phyloP scores from a whole-genome alignment of 495 filamentous ascomycete genomes.

The Staphylotrichum longicolle region DNA sequence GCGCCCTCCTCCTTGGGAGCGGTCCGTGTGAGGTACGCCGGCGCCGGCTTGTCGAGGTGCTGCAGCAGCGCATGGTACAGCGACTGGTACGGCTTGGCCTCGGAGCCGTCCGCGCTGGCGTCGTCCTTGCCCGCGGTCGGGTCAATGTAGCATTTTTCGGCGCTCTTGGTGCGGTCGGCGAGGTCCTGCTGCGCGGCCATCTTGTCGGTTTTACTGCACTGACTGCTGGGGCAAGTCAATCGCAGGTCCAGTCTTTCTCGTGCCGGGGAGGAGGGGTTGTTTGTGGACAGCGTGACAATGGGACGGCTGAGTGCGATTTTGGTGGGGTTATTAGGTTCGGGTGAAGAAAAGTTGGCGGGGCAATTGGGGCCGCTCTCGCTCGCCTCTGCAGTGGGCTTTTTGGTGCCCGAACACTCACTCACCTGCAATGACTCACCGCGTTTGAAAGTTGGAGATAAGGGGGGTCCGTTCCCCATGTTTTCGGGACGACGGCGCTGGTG shows the following conservation, averaged over 20 bases:
- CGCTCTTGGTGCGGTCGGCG: slow-evolving; percentile 43
- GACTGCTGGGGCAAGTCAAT: slow-evolving; percentile 19
- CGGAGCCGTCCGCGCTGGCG: slow-evolving; percentile 59
- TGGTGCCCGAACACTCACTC: slow-evolving; percentile 2
- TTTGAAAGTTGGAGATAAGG: slow-evolving; percentile 12
- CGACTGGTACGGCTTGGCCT: slow-evolving; percentile 75
- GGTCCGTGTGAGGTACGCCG: slow-evolving; percentile 64
- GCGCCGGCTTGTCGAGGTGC: slow-evolving; percentile 57
- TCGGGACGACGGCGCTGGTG: neutral
- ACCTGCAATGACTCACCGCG: slow-evolving; percentile 20
- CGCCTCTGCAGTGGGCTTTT: slow-evolving; percentile 5
- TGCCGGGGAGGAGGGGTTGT: slow-evolving; percentile 12
- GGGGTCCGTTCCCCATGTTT: neutral
- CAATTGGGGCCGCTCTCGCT: slow-evolving; percentile 17
- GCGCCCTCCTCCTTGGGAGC: slow-evolving; percentile 57
- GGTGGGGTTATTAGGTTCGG: slow-evolving; percentile 21
- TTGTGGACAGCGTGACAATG: slow-evolving; percentile 13
- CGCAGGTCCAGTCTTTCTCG: slow-evolving; percentile 9
- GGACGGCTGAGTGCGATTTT: slow-evolving; percentile 3
- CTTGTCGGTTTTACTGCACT: slow-evolving; percentile 10
- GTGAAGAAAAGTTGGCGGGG: slow-evolving; percentile 32
- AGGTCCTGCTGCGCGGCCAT: slow-evolving; percentile 43
- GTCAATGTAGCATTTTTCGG: slow-evolving; percentile 70
- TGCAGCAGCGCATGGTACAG: slow-evolving; percentile 74
- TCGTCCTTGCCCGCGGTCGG: slow-evolving; percentile 74